phyloP scores from a whole-genome alignment of 2,329 filamentous ascomycete genomes.

The Fusarium mundagurra region DNA sequence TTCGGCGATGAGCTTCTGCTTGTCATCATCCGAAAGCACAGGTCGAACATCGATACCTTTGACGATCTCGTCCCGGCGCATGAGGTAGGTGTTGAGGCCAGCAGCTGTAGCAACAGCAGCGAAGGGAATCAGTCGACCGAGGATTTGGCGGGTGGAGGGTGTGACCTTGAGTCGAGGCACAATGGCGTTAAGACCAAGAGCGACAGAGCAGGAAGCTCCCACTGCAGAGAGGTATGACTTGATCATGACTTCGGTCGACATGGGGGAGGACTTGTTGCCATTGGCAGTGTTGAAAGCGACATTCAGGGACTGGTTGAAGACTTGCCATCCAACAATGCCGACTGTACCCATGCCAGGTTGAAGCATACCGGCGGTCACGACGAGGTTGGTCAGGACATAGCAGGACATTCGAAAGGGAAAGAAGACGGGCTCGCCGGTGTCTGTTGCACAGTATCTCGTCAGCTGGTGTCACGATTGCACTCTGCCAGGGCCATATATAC shows the following conservation, averaged over 20 bases:
- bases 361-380: conserved; percentile 97
- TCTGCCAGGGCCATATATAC: conserved; percentile 59
- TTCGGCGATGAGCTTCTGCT: conserved; percentile 63
- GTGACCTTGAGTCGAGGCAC: conserved; percentile 87
- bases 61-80: conserved; percentile 96
- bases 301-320: conserved; percentile 96
- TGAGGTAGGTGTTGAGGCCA: conserved; percentile 94
- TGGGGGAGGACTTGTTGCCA: conserved; percentile 94
- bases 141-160: conserved; percentile 77
- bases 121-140: conserved; percentile 92
- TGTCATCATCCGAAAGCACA: conserved; percentile 76
- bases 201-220: conserved; percentile 91
- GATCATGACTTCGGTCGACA: conserved; percentile 81
- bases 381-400: conserved; percentile 91
- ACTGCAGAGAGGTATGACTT: conserved; percentile 95
- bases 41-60: conserved; percentile 93
- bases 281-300: conserved; percentile 98
- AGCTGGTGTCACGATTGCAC: conserved; percentile 15
- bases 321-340: conserved; percentile 93
- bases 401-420: conserved; percentile 97
- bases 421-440: conserved; percentile 91
- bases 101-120: conserved; percentile 93
- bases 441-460: conserved; percentile 56
- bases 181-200: conserved; percentile 87
- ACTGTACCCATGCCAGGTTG: conserved; percentile 84